Evolutionary conservation across 1,284 basidiomycete species (phyloP), one percentile per base, ranked within the genome.

Genomic region (Cystobasidium sp.): DNA sequence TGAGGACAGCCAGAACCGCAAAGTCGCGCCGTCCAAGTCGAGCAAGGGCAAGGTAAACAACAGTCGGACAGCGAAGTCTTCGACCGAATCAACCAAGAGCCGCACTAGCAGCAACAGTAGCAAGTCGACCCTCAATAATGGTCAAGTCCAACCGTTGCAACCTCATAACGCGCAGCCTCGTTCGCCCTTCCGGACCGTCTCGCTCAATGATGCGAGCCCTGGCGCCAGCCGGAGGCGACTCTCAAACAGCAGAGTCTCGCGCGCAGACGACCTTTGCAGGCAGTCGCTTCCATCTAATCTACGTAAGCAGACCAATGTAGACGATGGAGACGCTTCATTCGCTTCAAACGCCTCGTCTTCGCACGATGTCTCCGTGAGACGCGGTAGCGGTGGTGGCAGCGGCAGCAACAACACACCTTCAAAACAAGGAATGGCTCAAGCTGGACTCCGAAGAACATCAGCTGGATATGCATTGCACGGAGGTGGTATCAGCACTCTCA

Each of bases 231-330:
- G 31, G 16, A 49, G 70, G 18, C 20, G 70, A 6, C 53, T 73
- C 7, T 73, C 70, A 14, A 52, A 63, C 47, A 64, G 49, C 70
- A 62, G 44, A 22, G 58, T 52, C 7, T 61, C 62, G 24, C 52
- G 62, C 9, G 62, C 70, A 20, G 63, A 73, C 31, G 70, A 39
- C 31, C 63, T 73, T 8, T 43, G 70, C 6, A 31, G 70, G 44
- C 70, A 73, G 44, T 73, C 70, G 37, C 49, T 73, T n/a, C 70
- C 70, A 22, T 73, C 70, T 5, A 66, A 49, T 44, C 44, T 73
- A 53, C 70, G 70, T 20, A 73, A 73, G 44, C 49, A 59, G 22
- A 31, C 62, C 3, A 22, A 39, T 47, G 41, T 31, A 10, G 20
- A 44, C n/a, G 63, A 55, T 31, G 20, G 59, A 46, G 69, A 71